Percentiles rank a stretch among this genome's conserved stretches.
Evolutionary conservation across 371 early-diverging fungal genomes (phyloP).

Genomic region (Batkoa obscura): DNA sequence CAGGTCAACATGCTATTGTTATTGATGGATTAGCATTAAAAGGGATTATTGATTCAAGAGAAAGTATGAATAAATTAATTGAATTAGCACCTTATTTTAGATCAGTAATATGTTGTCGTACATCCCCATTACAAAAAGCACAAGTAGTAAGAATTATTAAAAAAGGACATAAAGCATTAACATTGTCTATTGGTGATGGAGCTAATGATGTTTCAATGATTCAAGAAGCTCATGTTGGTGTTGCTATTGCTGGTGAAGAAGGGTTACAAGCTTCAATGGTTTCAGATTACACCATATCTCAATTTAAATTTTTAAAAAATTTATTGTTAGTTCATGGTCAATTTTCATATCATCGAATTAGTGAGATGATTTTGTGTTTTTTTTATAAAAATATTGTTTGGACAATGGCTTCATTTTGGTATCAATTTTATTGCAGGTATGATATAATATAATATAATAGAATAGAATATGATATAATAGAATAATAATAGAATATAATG

Average conservation of each 20-base stretch:
- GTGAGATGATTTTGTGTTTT: slow-evolving; percentile 76
- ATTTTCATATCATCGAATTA: slow-evolving; percentile 73
- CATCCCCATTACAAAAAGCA: slow-evolving; percentile 92
- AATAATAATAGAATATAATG: too few relatives aligned
- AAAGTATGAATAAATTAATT: slow-evolving; percentile 37
- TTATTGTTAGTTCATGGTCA: slow-evolving; percentile 70
- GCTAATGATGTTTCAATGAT: slow-evolving; percentile 92
- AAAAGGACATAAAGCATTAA: slow-evolving; percentile 44
- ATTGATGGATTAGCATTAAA: slow-evolving; percentile 84
- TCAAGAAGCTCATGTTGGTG: slow-evolving; percentile 87
- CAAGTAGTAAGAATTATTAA: slow-evolving; percentile 84
- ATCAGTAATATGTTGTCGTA: slow-evolving; percentile 88
- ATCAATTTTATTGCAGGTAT: slow-evolving; percentile 56
- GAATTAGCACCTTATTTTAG: slow-evolving; percentile 59
- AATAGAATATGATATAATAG: too few relatives aligned
- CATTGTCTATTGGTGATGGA: slow-evolving; percentile 94
- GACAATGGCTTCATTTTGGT: slow-evolving; percentile 68
- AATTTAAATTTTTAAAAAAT: slow-evolving; percentile 72
- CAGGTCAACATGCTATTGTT: slow-evolving; percentile 35
- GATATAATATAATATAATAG: background rate
- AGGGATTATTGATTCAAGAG: slow-evolving; percentile 39
- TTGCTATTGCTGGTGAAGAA: slow-evolving; percentile 86
- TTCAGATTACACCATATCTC: slow-evolving; percentile 72
- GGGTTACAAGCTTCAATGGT: slow-evolving; percentile 82
- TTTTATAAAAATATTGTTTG: slow-evolving; percentile 88